phyloP scores from a whole-genome alignment of 78 protist genomes.

The Dictyostelium firmibasis region DNA sequence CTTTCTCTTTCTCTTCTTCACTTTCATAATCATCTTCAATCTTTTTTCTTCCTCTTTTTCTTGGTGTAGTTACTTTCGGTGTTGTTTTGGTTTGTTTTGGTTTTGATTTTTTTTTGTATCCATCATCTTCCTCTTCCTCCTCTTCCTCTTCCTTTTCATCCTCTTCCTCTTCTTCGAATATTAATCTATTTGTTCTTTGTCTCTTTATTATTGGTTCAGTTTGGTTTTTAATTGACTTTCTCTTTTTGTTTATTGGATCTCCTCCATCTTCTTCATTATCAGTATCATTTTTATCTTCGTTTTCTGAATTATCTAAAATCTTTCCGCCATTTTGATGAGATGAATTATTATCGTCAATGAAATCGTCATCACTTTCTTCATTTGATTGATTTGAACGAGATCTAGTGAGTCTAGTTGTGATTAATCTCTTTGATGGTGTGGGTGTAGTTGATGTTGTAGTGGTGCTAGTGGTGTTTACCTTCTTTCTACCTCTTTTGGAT shows the following conservation, averaged over 20 bases:
- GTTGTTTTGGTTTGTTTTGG: neutral
- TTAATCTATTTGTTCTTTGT: neutral
- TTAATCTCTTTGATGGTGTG: neutral
- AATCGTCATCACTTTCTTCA: neutral
- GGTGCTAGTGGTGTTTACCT: neutral
- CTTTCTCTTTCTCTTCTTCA: neutral
- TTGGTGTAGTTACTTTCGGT: neutral
- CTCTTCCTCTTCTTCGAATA: neutral
- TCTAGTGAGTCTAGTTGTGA: neutral
- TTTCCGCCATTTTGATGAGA: neutral
- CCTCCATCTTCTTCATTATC: too few species aligned
- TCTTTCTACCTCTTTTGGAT: neutral
- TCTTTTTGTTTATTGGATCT: neutral
- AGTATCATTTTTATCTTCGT: neutral
- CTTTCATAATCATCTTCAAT: neutral
- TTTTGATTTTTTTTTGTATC: neutral
- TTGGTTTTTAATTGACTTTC: constrained; percentile 7
- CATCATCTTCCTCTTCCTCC: neutral
- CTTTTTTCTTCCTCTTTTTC: neutral
- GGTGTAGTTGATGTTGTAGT: neutral
- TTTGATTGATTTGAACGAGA: neutral
- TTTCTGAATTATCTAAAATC: neutral
- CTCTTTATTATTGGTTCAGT: neutral
- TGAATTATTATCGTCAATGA: neutral
- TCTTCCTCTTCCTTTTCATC: neutral